These are phyloP conservation scores for Excoecaria cochinchinensis DNA, from an alignment of 345 rosid species.

Conservation along the genomic window DNA sequence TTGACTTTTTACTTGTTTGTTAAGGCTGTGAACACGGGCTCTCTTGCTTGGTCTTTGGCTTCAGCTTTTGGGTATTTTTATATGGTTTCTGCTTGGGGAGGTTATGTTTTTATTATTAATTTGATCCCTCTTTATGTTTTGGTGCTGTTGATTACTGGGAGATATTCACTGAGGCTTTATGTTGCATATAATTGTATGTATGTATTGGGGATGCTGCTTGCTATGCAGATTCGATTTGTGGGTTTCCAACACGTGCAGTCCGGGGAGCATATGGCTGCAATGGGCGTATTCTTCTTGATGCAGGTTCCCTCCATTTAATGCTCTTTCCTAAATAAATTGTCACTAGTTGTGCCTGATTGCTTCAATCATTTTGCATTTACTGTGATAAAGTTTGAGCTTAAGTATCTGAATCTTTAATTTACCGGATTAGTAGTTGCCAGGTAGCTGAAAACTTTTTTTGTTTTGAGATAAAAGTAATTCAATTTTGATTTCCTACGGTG, in stretches of 20 bases:
- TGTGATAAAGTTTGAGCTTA: background rate
- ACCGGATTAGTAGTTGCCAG: background rate
- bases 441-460: background rate
- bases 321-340: background rate
- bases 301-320: conserved; percentile 49
- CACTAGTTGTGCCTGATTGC: background rate
- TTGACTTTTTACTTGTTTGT: conserved; percentile 87
- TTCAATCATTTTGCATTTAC: background rate
- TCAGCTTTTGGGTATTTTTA: conserved; percentile 97
- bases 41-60: conserved; percentile 80
- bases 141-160: conserved; percentile 85
- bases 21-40: conserved; percentile 91
- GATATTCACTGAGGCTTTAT: conserved; percentile 92
- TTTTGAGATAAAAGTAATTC: background rate
- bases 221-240: conserved; percentile 97
- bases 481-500: background rate
- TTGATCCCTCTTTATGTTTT: conserved; percentile 93
- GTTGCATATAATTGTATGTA: conserved; percentile 91
- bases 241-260: conserved; percentile 99
- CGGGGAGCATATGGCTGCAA: conserved; percentile 98
- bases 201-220: conserved; percentile 92
- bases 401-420: background rate
- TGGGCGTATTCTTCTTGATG: conserved; percentile 96
- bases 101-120: conserved; percentile 94
- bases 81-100: conserved; percentile 99